These are phyloP conservation scores for Alternaria longipes DNA, from an alignment of 2,329 filamentous ascomycete genomes.

Conservation along the genomic window DNA sequence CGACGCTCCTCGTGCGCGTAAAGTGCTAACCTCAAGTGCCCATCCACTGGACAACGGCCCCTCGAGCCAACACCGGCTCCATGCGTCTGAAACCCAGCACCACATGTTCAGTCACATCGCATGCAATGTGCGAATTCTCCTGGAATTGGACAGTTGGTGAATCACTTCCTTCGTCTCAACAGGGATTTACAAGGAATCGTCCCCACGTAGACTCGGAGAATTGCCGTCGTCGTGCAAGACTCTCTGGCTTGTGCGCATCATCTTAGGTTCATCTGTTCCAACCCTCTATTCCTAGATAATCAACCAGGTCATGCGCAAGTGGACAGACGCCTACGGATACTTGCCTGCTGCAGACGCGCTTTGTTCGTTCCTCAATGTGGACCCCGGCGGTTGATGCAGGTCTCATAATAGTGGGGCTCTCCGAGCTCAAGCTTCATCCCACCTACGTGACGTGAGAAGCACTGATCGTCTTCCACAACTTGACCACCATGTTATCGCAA, in stretches of 20 bases:
- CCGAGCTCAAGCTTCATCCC: constrained; percentile 15
- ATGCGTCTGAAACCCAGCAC: neutral
- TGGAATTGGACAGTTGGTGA: too few species aligned
- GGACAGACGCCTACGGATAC: neutral
- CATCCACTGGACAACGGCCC: constrained; percentile 19
- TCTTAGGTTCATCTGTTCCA: neutral
- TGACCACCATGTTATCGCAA: constrained; percentile 17
- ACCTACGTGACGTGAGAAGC: constrained; percentile 2
- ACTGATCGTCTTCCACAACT: neutral
- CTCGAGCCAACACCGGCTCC: constrained; percentile 10
- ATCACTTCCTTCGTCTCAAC: neutral
- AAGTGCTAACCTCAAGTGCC: constrained; percentile 19
- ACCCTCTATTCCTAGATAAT: too few species aligned
- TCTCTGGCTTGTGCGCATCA: neutral
- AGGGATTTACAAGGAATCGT: too few species aligned
- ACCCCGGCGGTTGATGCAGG: constrained; percentile 11
- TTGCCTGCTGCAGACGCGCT: neutral
- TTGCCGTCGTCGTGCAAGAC: neutral
- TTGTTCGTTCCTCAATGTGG: constrained; percentile 13
- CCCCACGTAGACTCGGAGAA: neutral
- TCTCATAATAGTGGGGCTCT: constrained; percentile 19
- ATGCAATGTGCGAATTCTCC: neutral
- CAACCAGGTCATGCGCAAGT: neutral
- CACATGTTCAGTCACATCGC: neutral
- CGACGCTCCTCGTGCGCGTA: constrained; percentile 24